Evolutionary conservation across 441 rosid genomes (phyloP).

Genomic region (Gossypium trilobum): DNA sequence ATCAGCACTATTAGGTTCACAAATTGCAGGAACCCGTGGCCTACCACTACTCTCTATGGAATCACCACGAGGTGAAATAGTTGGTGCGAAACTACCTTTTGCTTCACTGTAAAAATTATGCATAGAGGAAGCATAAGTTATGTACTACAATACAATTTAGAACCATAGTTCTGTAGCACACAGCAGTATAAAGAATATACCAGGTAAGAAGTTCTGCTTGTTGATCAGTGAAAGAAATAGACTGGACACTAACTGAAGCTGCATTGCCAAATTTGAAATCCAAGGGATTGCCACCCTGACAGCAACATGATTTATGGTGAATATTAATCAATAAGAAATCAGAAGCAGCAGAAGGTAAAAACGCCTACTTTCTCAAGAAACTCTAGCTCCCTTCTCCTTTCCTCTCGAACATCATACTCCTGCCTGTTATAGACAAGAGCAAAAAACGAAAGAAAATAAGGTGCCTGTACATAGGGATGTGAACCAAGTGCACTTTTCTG

Average conservation of each 20-base stretch:
- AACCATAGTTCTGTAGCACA: slow-evolving; percentile 11
- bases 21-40: slow-evolving; percentile 51
- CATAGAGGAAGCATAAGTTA: slow-evolving; percentile 16
- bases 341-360: slow-evolving; percentile 21
- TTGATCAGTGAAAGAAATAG: slow-evolving; percentile 79
- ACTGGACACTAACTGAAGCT: slow-evolving; percentile 78
- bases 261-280: slow-evolving; percentile 77
- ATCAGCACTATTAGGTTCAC: slow-evolving; percentile 88
- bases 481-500: neutral
- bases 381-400: slow-evolving; percentile 89
- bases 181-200: slow-evolving; percentile 39
- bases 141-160: slow-evolving; percentile 15
- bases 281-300: slow-evolving; percentile 96
- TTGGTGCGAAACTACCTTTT: slow-evolving; percentile 79
- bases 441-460: slow-evolving; percentile 1
- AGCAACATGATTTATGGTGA: slow-evolving; percentile 19
- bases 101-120: slow-evolving; percentile 63
- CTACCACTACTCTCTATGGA: slow-evolving; percentile 96
- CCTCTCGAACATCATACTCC: slow-evolving; percentile 94
- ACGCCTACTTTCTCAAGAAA: slow-evolving; percentile 88
- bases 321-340: slow-evolving; percentile 6
- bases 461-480: neutral
- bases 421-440: slow-evolving; percentile 46
- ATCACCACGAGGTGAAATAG: slow-evolving; percentile 89
- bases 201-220: slow-evolving; percentile 76